Conservation (phyloP, 2,329 filamentous ascomycete species). For the Claviceps africana region DNA sequence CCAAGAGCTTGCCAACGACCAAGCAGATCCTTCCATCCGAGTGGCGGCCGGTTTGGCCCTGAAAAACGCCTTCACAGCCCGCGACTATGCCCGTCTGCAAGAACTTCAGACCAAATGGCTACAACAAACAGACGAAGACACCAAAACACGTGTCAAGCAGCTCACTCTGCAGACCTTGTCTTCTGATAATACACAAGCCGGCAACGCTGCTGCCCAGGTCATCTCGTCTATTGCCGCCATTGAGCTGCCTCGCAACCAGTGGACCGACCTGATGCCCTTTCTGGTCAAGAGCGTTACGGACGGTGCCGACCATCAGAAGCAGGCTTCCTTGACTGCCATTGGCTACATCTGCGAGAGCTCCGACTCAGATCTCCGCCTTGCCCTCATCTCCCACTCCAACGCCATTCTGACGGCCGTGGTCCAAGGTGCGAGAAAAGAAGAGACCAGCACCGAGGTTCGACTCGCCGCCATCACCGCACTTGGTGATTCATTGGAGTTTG, state of each 20-base stretch:
- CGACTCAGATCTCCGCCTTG: conserved; percentile 70
- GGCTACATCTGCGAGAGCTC: conserved; percentile 97
- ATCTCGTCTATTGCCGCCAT: conserved; percentile 89
- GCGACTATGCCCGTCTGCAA: conserved; percentile 75
- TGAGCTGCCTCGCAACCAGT: conserved; percentile 85
- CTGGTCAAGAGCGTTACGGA: conserved; percentile 87
- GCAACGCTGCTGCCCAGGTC: conserved; percentile 84
- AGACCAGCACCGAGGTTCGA: conserved; percentile 80
- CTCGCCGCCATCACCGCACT: conserved; percentile 86
- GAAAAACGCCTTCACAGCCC: conserved; percentile 94
- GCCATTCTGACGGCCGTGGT: conserved; percentile 96
- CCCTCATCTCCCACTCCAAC: conserved; percentile 79
- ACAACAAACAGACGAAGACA: conserved; percentile 62
- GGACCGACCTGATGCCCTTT: conserved; percentile 77
- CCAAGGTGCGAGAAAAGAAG: conserved; percentile 92
- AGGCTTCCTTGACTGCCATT: conserved; percentile 88
- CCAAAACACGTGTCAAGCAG: conserved; percentile 79
- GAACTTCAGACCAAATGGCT: conserved; percentile 92
- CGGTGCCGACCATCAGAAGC: conserved; percentile 79
- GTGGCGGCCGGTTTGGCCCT: conserved; percentile 89
- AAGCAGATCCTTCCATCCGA: conserved; percentile 69
- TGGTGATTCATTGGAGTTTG: conserved; percentile 93
- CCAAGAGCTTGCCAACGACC: conserved; percentile 85
- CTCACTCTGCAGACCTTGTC: conserved; percentile 77
- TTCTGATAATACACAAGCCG: conserved; percentile 68